Conservation (phyloP, 768 basidiomycete species). For the Clitopilus hobsonii region DNA sequence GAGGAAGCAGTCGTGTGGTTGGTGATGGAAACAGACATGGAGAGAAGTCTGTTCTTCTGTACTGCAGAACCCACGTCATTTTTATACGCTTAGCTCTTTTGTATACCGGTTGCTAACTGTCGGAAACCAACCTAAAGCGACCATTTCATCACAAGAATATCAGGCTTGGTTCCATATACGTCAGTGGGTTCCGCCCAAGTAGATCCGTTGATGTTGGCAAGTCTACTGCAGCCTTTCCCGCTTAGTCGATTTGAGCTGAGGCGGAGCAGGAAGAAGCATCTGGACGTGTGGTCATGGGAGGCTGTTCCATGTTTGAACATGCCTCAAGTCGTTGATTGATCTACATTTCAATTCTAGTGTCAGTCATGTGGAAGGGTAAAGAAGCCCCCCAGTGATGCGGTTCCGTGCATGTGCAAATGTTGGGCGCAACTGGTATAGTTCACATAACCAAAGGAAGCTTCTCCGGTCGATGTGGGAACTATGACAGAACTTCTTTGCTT, state of each 20-base stretch:
- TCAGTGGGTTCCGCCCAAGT: background rate
- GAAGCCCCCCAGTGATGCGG: background rate
- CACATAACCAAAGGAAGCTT: background rate
- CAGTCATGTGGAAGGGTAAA: background rate
- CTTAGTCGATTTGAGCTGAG: background rate
- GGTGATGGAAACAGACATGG: constrained; percentile 19
- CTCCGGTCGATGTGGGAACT: background rate
- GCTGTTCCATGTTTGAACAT: background rate
- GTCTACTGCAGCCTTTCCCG: background rate
- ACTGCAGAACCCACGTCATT: background rate
- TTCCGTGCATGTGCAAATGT: background rate
- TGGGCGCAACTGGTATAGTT: background rate
- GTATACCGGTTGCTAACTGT: background rate
- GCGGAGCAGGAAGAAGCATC: background rate
- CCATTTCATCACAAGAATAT: background rate
- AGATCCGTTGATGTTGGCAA: background rate
- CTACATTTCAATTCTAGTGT: background rate
- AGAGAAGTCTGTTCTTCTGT: background rate
- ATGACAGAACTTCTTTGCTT: background rate
- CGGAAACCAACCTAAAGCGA: background rate
- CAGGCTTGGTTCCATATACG: background rate
- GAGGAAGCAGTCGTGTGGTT: constrained; percentile 42
- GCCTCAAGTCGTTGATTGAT: background rate
- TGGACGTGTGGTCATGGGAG: background rate
- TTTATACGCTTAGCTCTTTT: background rate